Evolutionary conservation across 768 basidiomycete genomes (phyloP).

Genomic region (Russula sp.): DNA sequence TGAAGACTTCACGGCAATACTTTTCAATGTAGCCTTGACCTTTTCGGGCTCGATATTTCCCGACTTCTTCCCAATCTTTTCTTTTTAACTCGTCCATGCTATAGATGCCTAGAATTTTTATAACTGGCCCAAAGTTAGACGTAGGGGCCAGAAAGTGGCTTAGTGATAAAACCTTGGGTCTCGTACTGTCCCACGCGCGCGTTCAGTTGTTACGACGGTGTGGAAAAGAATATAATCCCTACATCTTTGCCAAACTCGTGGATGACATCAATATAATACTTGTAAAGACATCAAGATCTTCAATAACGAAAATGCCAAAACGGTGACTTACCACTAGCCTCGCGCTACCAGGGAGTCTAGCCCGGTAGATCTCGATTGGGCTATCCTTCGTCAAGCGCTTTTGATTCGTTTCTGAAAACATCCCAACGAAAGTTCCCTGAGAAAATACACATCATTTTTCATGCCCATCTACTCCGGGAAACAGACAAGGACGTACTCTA

Average conservation of each 20-base stretch:
- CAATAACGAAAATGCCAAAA: too few species aligned
- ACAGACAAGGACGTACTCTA: slow-evolving; percentile 10
- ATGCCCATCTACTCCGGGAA: background rate
- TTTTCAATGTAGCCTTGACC: slow-evolving; percentile 10
- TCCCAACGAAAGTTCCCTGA: slow-evolving; percentile 24
- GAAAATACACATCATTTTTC: background rate
- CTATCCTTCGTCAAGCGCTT: slow-evolving; percentile 21
- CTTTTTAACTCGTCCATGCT: slow-evolving; percentile 18
- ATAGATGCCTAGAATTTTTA: slow-evolving; percentile 16
- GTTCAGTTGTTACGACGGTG: background rate
- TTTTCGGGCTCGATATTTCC: slow-evolving; percentile 12
- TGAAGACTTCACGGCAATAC: background rate
- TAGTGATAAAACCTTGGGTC: slow-evolving; percentile 19
- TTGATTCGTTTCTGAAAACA: slow-evolving; percentile 24
- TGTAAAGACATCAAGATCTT: background rate
- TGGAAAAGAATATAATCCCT: background rate
- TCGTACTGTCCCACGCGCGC: slow-evolving; percentile 4
- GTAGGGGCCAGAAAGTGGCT: background rate
- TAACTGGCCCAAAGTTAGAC: slow-evolving; percentile 1
- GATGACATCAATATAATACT: slow-evolving; percentile 27
- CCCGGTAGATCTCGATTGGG: slow-evolving; percentile 23
- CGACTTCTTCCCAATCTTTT: slow-evolving; percentile 17
- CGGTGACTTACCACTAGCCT: slow-evolving; percentile 22
- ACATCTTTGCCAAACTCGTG: slow-evolving; percentile 24
- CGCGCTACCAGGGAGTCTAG: slow-evolving; percentile 23